phyloP scores from a whole-genome alignment of 2,329 filamentous ascomycete genomes.

The Penicillium brasilianum region DNA sequence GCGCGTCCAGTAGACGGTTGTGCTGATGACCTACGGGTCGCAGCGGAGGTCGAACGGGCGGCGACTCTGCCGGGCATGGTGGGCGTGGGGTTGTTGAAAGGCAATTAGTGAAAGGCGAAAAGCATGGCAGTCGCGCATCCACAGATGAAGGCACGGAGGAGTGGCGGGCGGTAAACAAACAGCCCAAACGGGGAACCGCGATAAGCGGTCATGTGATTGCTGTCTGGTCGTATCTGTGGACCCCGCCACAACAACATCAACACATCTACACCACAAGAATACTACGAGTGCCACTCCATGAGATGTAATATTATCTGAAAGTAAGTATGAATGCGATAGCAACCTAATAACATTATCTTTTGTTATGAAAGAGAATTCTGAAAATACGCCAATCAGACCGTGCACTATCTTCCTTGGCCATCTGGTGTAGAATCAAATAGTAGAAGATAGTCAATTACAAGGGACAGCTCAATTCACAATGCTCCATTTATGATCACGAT shows the following conservation, averaged over 20 bases:
- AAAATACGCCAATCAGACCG: no score
- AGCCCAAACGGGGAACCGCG: constrained; percentile 43
- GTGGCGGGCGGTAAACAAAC: constrained; percentile 45
- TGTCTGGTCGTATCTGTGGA: constrained; percentile 18
- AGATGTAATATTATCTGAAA: background rate
- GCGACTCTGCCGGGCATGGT: constrained; percentile 49
- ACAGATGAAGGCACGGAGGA: constrained; percentile 26
- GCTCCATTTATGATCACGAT: background rate
- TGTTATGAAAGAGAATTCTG: no score
- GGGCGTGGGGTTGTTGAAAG: constrained; percentile 24
- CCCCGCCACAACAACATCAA: background rate
- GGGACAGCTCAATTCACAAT: background rate
- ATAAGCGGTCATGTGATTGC: constrained; percentile 41
- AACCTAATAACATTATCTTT: background rate
- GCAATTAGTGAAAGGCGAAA: constrained; percentile 26
- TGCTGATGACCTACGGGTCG: constrained; percentile 47
- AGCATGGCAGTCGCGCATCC: constrained; percentile 28
- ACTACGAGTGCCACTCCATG: no score
- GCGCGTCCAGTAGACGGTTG: constrained; percentile 84
- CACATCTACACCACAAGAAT: background rate
- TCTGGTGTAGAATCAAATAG: no score
- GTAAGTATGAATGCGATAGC: background rate
- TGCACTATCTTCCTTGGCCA: background rate
- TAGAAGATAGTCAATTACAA: background rate
- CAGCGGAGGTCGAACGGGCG: constrained; percentile 44